Percentiles rank a stretch among this genome's conserved stretches.
Evolutionary conservation across 352 stramenopile genomes (phyloP).

Genomic region (Phytophthora rubi): DNA sequence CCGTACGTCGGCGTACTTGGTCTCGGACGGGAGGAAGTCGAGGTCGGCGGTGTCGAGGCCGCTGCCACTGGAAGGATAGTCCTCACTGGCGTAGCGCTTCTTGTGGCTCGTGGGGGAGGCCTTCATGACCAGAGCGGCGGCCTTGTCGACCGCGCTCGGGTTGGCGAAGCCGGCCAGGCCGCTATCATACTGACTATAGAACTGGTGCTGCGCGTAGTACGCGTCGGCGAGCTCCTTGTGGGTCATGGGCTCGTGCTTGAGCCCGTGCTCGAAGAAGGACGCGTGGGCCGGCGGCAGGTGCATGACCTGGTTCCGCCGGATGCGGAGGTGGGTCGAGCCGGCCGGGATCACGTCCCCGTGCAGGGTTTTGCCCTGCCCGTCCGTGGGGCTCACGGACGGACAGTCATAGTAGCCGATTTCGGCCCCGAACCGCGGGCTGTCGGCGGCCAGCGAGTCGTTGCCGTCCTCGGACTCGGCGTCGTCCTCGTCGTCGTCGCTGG

Average conservation of each 20-base stretch:
- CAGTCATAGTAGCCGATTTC: slow-evolving; percentile 52
- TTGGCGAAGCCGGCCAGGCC: slow-evolving; percentile 15
- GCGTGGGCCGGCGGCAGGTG: slow-evolving; percentile 31
- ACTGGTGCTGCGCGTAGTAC: slow-evolving; percentile 27
- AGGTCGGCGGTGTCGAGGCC: slow-evolving; percentile 34
- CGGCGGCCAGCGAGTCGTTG: slow-evolving; percentile 51
- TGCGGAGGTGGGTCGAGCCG: slow-evolving; percentile 48
- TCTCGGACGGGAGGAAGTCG: slow-evolving; percentile 48
- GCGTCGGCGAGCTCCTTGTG: slow-evolving; percentile 17
- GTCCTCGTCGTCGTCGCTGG: slow-evolving; percentile 46
- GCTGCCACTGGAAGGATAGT: slow-evolving; percentile 42
- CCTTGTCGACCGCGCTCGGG: slow-evolving; percentile 22
- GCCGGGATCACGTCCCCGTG: slow-evolving; percentile 48
- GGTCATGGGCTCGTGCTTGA: slow-evolving; percentile 16
- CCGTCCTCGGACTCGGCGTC: slow-evolving; percentile 67
- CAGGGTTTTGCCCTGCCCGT: slow-evolving; percentile 47
- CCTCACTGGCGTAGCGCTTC: slow-evolving; percentile 18
- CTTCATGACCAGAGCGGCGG: slow-evolving; percentile 27
- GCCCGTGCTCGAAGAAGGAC: slow-evolving; percentile 25
- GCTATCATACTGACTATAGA: slow-evolving; percentile 17
- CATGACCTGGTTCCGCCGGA: slow-evolving; percentile 56
- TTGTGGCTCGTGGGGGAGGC: slow-evolving; percentile 16
- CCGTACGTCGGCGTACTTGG: slow-evolving; percentile 65
- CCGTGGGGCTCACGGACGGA: slow-evolving; percentile 51
- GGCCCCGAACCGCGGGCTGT: slow-evolving; percentile 53